Base-by-base conservation (phyloP, 495 filamentous ascomycete genomes). In the Neurospora terricola region DNA sequence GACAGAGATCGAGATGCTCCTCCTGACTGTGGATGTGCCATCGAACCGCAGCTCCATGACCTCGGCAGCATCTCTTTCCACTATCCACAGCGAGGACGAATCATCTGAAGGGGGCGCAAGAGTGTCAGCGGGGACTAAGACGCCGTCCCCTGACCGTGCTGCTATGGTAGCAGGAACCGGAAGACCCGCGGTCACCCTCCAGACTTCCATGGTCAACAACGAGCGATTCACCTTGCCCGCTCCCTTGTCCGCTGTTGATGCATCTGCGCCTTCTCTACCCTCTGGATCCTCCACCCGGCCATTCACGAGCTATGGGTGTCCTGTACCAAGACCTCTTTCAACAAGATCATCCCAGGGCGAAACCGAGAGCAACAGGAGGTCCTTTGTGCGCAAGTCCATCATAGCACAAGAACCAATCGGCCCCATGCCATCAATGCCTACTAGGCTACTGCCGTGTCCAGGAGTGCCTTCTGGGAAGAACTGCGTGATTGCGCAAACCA, bases 51-150 rank as follows among this genome's bases (percentile, higher is more conserved):
- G 80, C 74, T 79, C 81, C 0, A 39, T 80, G 30, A 84, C 83
- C 6, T 84, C 82, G 3, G 78, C 81, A 12, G 54, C 54, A 34
- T 66, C 54, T 30, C 76, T 85, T 11, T 85, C 84, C 12, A 85
- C 83, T 3, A 71, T 85, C 1, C 81, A 83, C 71, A 85, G 83
- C 72, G 82, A 82, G 77, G 83, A 85, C 71, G 84, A 85, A 72
- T 72, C 73, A 74, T 72, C 74, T 1, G 78, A 78, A 12, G 77
- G 73, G 10, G 73, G 27, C 12, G 54, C 70, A 18, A 68, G 43
- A 59, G 42, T 72, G 0, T 72, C 70, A 9, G 54, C 43, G 12
- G 42, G 42, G 18, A 34, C 43, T 6, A 72, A 72, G 42, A 72
- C 27, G 54, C 54, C 54, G 34, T 66, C 54, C 7, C 54, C 54